A percentile compares a stretch with the other conserved stretches of the same genome.
Conservation (phyloP, 2,329 filamentous ascomycete species). For the Phyllachora maydis region DNA sequence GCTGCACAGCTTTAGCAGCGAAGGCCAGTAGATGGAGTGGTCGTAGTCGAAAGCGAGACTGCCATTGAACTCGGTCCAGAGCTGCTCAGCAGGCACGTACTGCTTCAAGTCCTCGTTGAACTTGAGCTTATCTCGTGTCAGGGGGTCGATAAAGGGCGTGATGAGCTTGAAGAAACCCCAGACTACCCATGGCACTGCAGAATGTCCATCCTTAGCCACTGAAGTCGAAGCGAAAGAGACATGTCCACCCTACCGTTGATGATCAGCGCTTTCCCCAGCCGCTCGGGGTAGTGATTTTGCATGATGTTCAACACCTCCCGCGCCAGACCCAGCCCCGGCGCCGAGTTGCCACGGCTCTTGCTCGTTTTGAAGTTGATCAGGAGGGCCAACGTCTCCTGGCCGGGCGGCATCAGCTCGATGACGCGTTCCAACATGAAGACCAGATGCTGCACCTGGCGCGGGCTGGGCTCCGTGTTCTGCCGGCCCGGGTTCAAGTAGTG, state of each 20-base stretch:
- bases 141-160: constrained; percentile 86
- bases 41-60: constrained; percentile 82
- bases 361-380: constrained; percentile 82
- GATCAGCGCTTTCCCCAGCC: constrained; percentile 72
- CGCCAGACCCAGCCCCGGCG: constrained; percentile 53
- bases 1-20: constrained; percentile 50
- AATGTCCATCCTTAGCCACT: background rate
- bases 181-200: constrained; percentile 69
- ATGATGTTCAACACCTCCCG: constrained; percentile 77
- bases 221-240: constrained; percentile 8
- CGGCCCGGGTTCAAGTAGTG: constrained; percentile 75
- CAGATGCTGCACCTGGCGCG: constrained; percentile 78
- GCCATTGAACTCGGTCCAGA: constrained; percentile 59
- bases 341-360: constrained; percentile 50
- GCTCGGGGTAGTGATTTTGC: constrained; percentile 89
- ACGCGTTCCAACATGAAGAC: constrained; percentile 90
- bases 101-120: constrained; percentile 84
- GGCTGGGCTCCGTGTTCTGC: constrained; percentile 79
- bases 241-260: constrained; percentile 75
- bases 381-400: constrained; percentile 70
- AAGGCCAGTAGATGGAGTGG: constrained; percentile 76
- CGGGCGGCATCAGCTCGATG: constrained; percentile 69
- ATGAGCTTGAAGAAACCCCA: constrained; percentile 92
- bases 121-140: constrained; percentile 86
- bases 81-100: constrained; percentile 63